A percentile compares a stretch with the other conserved stretches of the same genome.
These are phyloP conservation scores for Caulochytrium protostelioides DNA, from an alignment of 371 early-diverging fungal species.

Conservation along the genomic window DNA sequence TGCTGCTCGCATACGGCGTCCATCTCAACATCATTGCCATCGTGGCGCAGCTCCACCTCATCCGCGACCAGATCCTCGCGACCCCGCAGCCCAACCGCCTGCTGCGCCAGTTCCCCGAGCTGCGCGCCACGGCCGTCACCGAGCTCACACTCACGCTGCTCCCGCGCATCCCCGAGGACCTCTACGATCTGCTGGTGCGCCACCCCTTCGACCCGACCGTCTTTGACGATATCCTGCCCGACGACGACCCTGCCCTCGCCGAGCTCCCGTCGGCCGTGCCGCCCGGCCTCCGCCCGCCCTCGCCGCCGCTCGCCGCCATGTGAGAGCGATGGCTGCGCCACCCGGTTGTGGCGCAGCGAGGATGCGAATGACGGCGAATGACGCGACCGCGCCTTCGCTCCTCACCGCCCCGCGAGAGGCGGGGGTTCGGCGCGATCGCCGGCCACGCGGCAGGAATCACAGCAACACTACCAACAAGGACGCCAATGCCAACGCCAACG, in stretches of 20 bases:
- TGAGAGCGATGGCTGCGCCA: too few species aligned
- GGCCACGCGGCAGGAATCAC: too few species aligned
- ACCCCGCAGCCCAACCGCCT: constrained; percentile 54
- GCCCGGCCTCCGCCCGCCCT: not conserved
- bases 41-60: constrained; percentile 53
- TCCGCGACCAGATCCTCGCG: constrained; percentile 46
- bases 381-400: too few species aligned
- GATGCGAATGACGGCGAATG: too few species aligned
- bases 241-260: not conserved
- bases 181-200: constrained; percentile 50
- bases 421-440: too few species aligned
- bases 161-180: constrained; percentile 35
- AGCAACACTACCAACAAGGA: too few species aligned
- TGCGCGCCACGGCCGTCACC: constrained; percentile 43
- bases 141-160: constrained; percentile 28
- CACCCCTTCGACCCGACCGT: constrained; percentile 53
- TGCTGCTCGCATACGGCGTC: constrained; percentile 65
- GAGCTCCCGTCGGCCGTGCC: not conserved
- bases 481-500: too few species aligned
- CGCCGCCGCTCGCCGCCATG: too few species aligned
- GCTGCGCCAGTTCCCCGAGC: constrained; percentile 51
- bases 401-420: too few species aligned
- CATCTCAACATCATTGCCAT: constrained; percentile 77
- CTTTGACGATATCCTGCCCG: not conserved
- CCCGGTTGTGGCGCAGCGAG: too few species aligned